Base-by-base conservation (phyloP, 495 filamentous ascomycete genomes). In the Penicillium flavigenum region DNA sequence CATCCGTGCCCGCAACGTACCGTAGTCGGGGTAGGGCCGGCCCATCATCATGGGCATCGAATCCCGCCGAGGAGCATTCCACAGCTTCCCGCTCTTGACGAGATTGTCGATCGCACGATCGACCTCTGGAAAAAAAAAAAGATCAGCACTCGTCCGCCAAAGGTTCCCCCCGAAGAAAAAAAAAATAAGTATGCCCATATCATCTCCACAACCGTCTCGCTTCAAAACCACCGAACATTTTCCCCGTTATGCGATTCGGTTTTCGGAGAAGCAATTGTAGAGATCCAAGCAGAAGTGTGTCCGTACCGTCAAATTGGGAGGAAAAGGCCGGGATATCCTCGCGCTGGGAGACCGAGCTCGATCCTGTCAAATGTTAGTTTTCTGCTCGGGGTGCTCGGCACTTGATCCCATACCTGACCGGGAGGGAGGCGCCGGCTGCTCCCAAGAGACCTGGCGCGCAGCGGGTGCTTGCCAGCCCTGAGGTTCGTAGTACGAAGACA, bases 31-130 rank as follows among this genome's bases (percentile, higher is more conserved):
- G 70, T 81, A 87, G 39, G 75, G 76, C 68, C 88, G 83, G 59
- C 82, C 76, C 63, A 80, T 81, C 76, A 86, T 83, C 74, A 86
- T 72, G 58, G 88, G 88, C 79, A 89, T 84, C 48, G 89, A 96
- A 68, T 97, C 92, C 80, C 94, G 87, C 70, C 94, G 88, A 60
- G 82, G 84, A 60, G 84, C 80, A 67, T 77, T 80, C 76, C 92
- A 96, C 76, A 92, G 85, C 79, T 97, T 97, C 29, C 92, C 92
- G 72, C 90, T 96, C 81, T 96, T 96, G 64, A 89, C 81, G 51
- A 98, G 83, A 72, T 98, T 98, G 66, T 98, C 94, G 66, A 92
- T 81, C 61, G 94, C 94, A 62, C 94, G 88, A 52, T 98, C 93
- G 66, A 98, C 89, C 87, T 98, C 94, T 97, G 65, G 55, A 52